Conservation (phyloP, 352 stramenopile species). For the Phytophthora lateralis region DNA sequence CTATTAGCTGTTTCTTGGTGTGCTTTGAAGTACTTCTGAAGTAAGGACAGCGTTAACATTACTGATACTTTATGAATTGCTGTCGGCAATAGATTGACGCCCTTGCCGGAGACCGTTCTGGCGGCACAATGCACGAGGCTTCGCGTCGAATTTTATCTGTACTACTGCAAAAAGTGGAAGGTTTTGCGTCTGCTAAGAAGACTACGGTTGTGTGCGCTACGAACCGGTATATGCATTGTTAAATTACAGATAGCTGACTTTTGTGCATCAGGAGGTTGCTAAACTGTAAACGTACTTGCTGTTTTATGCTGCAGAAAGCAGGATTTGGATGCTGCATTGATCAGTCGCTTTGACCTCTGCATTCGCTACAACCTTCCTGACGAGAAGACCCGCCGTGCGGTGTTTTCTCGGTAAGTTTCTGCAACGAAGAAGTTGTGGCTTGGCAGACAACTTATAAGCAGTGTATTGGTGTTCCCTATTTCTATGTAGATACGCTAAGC, state of each 20-base stretch:
- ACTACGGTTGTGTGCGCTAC: slow-evolving; percentile 93
- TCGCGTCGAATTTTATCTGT: slow-evolving; percentile 92
- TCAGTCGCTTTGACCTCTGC: slow-evolving; percentile 93
- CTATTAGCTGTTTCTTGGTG: neutral
- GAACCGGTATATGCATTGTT: slow-evolving; percentile 62
- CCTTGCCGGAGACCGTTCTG: slow-evolving; percentile 87
- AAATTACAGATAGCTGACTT: neutral
- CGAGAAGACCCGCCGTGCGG: slow-evolving; percentile 74
- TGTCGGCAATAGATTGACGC: slow-evolving; percentile 79
- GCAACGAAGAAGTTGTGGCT: neutral
- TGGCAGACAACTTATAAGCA: neutral
- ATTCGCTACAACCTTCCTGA: slow-evolving; percentile 93
- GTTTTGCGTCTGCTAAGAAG: slow-evolving; percentile 92
- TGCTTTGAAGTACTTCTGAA: too few species aligned
- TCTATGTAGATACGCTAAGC: slow-evolving; percentile 84
- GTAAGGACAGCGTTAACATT: slow-evolving; percentile 8
- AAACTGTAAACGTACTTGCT: neutral
- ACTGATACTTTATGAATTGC: neutral
- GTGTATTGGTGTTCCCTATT: neutral
- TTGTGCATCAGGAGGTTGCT: neutral
- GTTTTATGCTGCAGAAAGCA: slow-evolving; percentile 71
- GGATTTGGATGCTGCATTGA: slow-evolving; percentile 91
- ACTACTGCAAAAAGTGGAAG: slow-evolving; percentile 92
- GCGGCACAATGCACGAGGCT: slow-evolving; percentile 92
- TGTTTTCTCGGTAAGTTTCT: slow-evolving; percentile 82